phyloP scores from a whole-genome alignment of 441 rosid genomes.

The Populus hybrid region DNA sequence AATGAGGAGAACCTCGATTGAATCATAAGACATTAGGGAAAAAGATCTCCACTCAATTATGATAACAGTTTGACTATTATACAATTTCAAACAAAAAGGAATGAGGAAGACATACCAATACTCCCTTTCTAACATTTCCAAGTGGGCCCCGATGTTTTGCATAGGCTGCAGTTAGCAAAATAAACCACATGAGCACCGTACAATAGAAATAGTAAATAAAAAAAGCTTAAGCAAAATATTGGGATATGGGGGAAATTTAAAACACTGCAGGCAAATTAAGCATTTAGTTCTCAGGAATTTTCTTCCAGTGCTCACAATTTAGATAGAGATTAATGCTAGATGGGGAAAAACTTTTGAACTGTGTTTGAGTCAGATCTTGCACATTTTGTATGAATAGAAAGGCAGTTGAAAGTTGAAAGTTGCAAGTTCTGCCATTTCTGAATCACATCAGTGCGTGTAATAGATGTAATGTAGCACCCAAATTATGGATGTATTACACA shows the following conservation, averaged over 20 bases:
- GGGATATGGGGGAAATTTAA: background rate
- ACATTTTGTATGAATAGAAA: background rate
- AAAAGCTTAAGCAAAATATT: background rate
- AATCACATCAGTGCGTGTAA: background rate
- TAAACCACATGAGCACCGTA: slow-evolving; percentile 7
- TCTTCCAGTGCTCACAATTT: background rate
- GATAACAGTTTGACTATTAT: background rate
- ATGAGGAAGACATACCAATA: slow-evolving; percentile 57
- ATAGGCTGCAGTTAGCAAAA: slow-evolving; percentile 49
- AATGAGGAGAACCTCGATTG: background rate
- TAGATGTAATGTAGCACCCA: background rate
- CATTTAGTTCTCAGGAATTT: background rate
- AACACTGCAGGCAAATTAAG: background rate
- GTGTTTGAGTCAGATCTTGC: background rate
- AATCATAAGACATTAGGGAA: background rate
- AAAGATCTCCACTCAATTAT: background rate
- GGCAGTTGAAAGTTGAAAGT: background rate
- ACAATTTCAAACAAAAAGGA: background rate
- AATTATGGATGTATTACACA: background rate
- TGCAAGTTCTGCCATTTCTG: background rate
- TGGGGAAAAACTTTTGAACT: background rate
- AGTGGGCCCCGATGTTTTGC: slow-evolving; percentile 82
- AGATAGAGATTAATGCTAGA: background rate
- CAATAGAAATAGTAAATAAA: background rate
- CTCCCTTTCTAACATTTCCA: slow-evolving; percentile 98